These are phyloP conservation scores for Aspergillus caelatus DNA, from an alignment of 2,329 filamentous ascomycete genomes.

Conservation along the genomic window DNA sequence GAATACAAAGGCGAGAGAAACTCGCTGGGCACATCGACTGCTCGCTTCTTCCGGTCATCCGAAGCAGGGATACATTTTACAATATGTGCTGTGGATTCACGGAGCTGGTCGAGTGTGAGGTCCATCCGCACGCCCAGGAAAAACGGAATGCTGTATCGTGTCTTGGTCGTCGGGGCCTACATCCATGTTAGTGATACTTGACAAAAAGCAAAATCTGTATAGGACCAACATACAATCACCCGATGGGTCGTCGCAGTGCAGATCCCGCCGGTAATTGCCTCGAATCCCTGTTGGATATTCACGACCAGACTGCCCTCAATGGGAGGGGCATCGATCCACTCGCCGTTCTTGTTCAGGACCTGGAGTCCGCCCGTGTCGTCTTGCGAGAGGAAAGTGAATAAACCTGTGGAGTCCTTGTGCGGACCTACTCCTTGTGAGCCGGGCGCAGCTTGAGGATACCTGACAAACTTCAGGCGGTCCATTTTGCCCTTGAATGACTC, in stretches of 20 bases:
- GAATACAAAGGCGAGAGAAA: conserved; percentile 39
- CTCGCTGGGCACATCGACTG: conserved; percentile 41
- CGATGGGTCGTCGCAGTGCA: conserved; percentile 49
- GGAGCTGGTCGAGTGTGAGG: conserved; percentile 51
- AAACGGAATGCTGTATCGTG: conserved; percentile 55
- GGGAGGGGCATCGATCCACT: conserved; percentile 50
- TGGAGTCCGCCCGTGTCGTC: conserved; percentile 50
- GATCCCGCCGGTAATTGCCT: conserved; percentile 59
- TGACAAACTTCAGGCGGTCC: conserved; percentile 59
- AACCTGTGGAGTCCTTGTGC: conserved; percentile 58
- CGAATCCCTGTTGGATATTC: conserved; percentile 57
- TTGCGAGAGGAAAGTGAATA: conserved; percentile 46
- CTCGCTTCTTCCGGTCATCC: conserved; percentile 34
- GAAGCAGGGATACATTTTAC: conserved; percentile 32
- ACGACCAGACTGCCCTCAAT: conserved; percentile 49
- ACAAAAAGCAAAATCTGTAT: background rate
- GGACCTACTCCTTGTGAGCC: conserved; percentile 59
- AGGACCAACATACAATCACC: conserved; percentile 31
- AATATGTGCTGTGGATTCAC: conserved; percentile 36
- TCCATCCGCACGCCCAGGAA: conserved; percentile 56
- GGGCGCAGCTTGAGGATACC: conserved; percentile 50
- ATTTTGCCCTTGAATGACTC: conserved; percentile 52
- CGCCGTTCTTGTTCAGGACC: conserved; percentile 49
- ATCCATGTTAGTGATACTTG: conserved; percentile 18
- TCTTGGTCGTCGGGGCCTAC: conserved; percentile 34